A percentile compares a stretch with the other conserved stretches of the same genome.
Conservation (phyloP, 2,329 filamentous ascomycete species). For the Fusarium tanahbumbuense region DNA sequence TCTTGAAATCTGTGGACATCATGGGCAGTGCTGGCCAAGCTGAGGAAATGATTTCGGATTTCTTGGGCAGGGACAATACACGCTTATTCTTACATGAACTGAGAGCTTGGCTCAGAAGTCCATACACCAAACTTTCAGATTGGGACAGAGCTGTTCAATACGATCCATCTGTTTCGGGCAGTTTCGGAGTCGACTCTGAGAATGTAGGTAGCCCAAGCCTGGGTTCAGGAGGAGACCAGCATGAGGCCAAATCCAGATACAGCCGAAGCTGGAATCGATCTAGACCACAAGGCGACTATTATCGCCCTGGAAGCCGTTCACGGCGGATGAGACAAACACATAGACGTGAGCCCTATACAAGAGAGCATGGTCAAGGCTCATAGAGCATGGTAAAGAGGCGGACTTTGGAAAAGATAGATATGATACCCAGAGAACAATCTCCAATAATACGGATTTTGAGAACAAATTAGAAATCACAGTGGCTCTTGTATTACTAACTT, state of each 20-base stretch:
- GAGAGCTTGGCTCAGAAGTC: slow-evolving; percentile 83
- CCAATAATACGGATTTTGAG: slow-evolving; percentile 7
- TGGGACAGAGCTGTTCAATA: slow-evolving; percentile 90
- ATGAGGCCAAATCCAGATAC: background rate
- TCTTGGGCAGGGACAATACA: slow-evolving; percentile 79
- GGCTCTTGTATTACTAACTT: background rate
- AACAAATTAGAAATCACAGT: background rate
- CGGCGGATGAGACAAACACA: slow-evolving; percentile 8
- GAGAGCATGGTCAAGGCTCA: slow-evolving; percentile 2
- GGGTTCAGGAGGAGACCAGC: background rate
- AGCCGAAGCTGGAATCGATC: background rate
- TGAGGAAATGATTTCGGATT: slow-evolving; percentile 82
- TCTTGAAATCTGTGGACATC: slow-evolving; percentile 84
- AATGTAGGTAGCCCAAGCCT: background rate
- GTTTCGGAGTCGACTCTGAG: background rate
- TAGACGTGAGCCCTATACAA: slow-evolving; percentile 36
- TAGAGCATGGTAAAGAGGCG: background rate
- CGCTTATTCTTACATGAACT: slow-evolving; percentile 87
- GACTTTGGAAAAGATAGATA: slow-evolving; percentile 32
- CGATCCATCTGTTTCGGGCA: slow-evolving; percentile 21
- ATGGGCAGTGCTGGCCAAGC: slow-evolving; percentile 83
- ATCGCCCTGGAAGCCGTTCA: slow-evolving; percentile 36
- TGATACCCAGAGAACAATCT: slow-evolving; percentile 42
- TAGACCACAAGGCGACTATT: slow-evolving; percentile 44
- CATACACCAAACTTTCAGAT: slow-evolving; percentile 74